These are phyloP conservation scores for Oehlia diaphana DNA, from an alignment of 192 early-diverging fungal genomes.

Conservation along the genomic window DNA sequence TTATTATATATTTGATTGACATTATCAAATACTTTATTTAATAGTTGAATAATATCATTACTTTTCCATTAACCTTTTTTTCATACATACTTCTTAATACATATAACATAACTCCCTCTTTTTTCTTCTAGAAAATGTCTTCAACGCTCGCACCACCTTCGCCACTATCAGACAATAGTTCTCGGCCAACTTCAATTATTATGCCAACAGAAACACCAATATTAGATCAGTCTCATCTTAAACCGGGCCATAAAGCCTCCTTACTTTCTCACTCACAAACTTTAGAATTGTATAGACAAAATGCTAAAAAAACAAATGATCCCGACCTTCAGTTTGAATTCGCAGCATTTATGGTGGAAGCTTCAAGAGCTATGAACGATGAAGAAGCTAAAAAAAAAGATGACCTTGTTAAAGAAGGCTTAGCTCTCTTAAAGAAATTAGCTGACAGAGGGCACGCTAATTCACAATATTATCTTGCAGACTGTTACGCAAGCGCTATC, in stretches of 20 bases:
- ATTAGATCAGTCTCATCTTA: slow-evolving; percentile 58
- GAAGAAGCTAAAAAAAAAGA: slow-evolving; percentile 48
- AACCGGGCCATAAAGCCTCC: slow-evolving; percentile 57
- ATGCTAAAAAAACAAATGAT: slow-evolving; percentile 67
- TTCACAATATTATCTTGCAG: slow-evolving; percentile 71
- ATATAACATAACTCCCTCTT: background rate
- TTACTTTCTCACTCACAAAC: slow-evolving; percentile 55
- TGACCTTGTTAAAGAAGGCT: slow-evolving; percentile 69
- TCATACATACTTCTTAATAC: background rate
- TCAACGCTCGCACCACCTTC: background rate
- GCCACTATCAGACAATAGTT: background rate
- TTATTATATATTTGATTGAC: too few species aligned
- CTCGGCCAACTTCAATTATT: background rate
- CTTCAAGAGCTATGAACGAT: slow-evolving; percentile 44
- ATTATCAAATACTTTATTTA: too few species aligned
- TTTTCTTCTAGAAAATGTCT: background rate
- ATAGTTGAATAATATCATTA: too few species aligned
- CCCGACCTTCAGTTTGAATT: slow-evolving; percentile 66
- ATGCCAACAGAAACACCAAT: slow-evolving; percentile 22
- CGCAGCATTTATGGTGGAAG: slow-evolving; percentile 66
- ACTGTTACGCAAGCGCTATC: slow-evolving; percentile 68
- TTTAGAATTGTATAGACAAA: slow-evolving; percentile 61
- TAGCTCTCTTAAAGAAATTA: slow-evolving; percentile 60
- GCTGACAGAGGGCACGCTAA: slow-evolving; percentile 60
- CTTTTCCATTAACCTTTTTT: too few species aligned